Base-by-base conservation (phyloP, 2,329 filamentous ascomycete genomes). In the Proliferodiscus dingleyae region DNA sequence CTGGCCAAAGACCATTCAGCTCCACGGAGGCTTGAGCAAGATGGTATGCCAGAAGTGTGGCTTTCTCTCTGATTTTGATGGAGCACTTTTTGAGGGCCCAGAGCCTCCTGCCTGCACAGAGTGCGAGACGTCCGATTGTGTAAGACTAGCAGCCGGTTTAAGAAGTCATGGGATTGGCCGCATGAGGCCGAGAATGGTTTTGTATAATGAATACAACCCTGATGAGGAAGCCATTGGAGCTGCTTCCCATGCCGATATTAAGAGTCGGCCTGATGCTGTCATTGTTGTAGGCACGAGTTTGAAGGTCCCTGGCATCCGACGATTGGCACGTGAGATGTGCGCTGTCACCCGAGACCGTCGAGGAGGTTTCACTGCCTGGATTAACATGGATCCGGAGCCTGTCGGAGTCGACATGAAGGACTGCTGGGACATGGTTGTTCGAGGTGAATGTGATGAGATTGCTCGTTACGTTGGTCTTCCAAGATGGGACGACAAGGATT, bases 21-120 rank as follows among this genome's bases (percentile, higher is more conserved):
- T 98, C 7, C 93, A 98, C 59, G 93, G 93, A 29, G 90, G 91
- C 15, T 75, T 98, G 28, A 83, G 89, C 59, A 93, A 95, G 65
- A 97, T 97, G 91, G 86, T 94, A 13, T 98, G 93, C 68, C 89
- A 89, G 36, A 97, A 97, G 66, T 98, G 93, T 66, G 79, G 81
- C 55, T 74, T 85, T 48, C 74, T 95, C 7, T 78, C 80, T 36
- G 76, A 85, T 41, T 90, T 98, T 59, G 74, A 95, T 53, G 76
- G 83, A 7, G 77, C 81, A 6, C 72, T 94, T 34, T 98, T 98
- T 64, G 77, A 87, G 45, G 89, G 91, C 2, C 86, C 89, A 5
- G 80, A 88, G 52, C 81, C 93, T 4, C 93, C 93, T 21, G 74
- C 85, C 8, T 98, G 93, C 66, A 71, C 72, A 9, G 75, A 77